Conservation (phyloP, 148 eudicot genomes). For the Rhododendron mucronatum region DNA sequence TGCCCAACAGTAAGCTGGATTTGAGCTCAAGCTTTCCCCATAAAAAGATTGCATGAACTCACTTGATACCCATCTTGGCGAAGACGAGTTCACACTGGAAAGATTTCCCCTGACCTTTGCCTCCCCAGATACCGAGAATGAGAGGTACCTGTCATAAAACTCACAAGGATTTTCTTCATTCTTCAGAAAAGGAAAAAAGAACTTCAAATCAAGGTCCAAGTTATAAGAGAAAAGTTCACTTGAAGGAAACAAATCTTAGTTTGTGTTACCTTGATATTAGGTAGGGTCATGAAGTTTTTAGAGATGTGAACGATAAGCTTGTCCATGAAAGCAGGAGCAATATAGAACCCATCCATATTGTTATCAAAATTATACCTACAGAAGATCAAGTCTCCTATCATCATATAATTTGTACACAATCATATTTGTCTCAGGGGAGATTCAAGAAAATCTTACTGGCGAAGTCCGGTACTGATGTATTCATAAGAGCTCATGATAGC, state of each 20-base stretch:
- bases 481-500: constrained; percentile 31
- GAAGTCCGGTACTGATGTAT: constrained; percentile 35
- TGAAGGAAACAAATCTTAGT: neutral
- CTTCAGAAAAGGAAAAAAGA: neutral
- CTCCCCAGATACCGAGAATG: constrained; percentile 82
- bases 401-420: neutral
- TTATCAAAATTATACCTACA: constrained; percentile 28
- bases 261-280: constrained; percentile 28
- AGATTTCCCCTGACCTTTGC: constrained; percentile 81
- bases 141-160: constrained; percentile 45
- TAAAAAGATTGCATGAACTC: constrained; percentile 20
- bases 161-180: neutral
- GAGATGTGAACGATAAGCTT: constrained; percentile 32
- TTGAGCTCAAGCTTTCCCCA: neutral
- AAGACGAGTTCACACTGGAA: constrained; percentile 79
- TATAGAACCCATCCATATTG: constrained; percentile 35
- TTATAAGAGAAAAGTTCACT: neutral
- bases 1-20: neutral
- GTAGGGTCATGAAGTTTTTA: constrained; percentile 34
- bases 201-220: neutral
- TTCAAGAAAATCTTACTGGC: constrained; percentile 19
- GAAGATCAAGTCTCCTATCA: neutral
- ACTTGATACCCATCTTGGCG: constrained; percentile 79
- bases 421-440: neutral
- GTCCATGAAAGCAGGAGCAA: constrained; percentile 40